Evolutionary conservation across 148 eudicot genomes (phyloP), one percentile per base, ranked within the genome.

Genomic region (Diospyros lotus): DNA sequence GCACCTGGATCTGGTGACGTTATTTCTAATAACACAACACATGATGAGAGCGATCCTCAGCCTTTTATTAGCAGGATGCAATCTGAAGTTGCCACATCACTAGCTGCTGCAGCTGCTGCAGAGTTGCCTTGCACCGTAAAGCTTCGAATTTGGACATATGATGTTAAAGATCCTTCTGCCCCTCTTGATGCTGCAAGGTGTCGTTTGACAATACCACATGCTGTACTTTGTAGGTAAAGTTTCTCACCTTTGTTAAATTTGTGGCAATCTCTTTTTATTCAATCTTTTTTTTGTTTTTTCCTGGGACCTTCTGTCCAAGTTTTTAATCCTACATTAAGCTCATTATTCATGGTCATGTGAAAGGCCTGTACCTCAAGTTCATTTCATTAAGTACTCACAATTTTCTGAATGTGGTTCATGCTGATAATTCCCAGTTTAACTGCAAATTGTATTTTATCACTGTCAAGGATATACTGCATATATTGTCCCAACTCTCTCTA

Each of bases 121-220:
- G 99, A 96, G 83, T 82, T 96, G 58, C 99, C 99, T 39, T 96
- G 98, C 84, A 96, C 99, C 6, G 99, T 96, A 71, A 96, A 89
- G 85, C 89, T 96, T 58, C 91, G 97, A 84, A 86, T 96, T 83
- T 96, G 99, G 99, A 80, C 94, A 44, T 88, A 88, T 83, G 93
- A 93, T 76, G 77, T 86, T 48, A 88, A 89, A 83, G 89, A 91
- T 65, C 95, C 99, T 18, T 89, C 95, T 82, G 81, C 80, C 14
- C 81, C 83, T 74, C 98, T 96, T 76, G 94, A 91, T 45, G 80
- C 87, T 42, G 91, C 83, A 61, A 84, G 82, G 78, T 95, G 96
- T 66, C 96, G 96, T 51, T 84, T 96, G 82, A 87, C 84, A 4
- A 91, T 96, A 69, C 95, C 97, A 58, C 98, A 96, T 85, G 99